These are phyloP conservation scores for Puccinia triticina DNA, from an alignment of 1,284 basidiomycete species.

Conservation along the genomic window DNA sequence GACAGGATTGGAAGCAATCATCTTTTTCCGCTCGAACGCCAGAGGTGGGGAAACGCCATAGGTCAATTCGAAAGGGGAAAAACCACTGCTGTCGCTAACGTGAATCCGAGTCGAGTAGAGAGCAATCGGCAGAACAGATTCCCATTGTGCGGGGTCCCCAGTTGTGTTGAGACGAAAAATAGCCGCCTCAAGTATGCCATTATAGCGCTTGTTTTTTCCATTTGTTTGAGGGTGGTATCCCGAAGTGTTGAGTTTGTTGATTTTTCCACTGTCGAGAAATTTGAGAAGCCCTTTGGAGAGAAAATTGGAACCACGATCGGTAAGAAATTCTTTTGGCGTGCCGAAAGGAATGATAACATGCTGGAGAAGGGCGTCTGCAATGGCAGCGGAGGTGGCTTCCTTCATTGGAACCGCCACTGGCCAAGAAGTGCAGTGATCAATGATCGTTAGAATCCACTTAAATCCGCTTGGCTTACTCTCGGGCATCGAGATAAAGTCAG, in stretches of 20 bases:
- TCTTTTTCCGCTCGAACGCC: neutral
- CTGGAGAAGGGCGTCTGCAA: constrained; percentile 2
- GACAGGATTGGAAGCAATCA: neutral
- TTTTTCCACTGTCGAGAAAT: neutral
- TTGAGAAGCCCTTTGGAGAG: neutral
- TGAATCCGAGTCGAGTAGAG: neutral
- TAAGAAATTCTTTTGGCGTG: neutral
- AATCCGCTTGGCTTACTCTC: neutral
- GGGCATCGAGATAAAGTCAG: neutral
- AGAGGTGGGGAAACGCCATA: neutral
- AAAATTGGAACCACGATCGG: no score
- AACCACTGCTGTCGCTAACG: neutral
- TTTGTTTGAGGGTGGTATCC: constrained; percentile 24
- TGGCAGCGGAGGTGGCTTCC: neutral
- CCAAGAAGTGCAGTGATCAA: constrained; percentile 35
- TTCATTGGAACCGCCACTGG: neutral
- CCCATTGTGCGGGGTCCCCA: neutral
- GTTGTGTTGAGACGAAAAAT: neutral
- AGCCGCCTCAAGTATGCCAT: constrained; percentile 10
- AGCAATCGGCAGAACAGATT: neutral
- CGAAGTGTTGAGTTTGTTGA: constrained; percentile 6
- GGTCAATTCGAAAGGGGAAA: neutral
- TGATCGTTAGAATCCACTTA: neutral
- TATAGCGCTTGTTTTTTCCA: constrained; percentile 9
- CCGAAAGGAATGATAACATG: neutral